Base-by-base conservation (phyloP, 768 basidiomycete genomes). In the Ramaria sp. region DNA sequence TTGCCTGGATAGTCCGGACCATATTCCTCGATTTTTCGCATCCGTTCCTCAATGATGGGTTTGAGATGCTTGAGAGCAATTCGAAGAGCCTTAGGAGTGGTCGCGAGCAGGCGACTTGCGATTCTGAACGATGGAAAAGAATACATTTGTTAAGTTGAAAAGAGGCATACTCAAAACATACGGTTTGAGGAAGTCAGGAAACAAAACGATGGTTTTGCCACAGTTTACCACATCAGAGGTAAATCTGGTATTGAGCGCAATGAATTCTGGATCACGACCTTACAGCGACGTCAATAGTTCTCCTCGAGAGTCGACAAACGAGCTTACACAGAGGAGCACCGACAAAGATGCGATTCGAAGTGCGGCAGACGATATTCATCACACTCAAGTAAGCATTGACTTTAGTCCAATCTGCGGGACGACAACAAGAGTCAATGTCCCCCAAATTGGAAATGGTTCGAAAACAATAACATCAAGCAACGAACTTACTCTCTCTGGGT, bases 291-390 rank as follows among this genome's bases (percentile, higher is more conserved):
- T 17, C 39, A 27, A 6, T 6, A 38, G 1, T 13, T 30, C 1
- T 30, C 27, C 30, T 4, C 27, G 15, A 9, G 27, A 54, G 42
- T 7, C 17, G 53, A 6, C 12, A 54, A 11, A 34, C 12, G 33
- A 31, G 67, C 73, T 24, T 47, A 78, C 79, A 80, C 1, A 76
- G 52, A 2, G 78, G 77, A 27, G 72, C 64, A 0, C 79, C 80
- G 5, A 81, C 74, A 53, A 81, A 76, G 0, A 72, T 46, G n/a
- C 80, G 71, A 59, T 76, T 78, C 49, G 65, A 74, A 4, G 68
- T 64, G 38, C 76, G 71, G 38, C 70, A 68, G 12, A 80, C 62
- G 15, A 80, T 63, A 22, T 67, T 57, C 57, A 63, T 68, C 10
- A 70, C 60, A 0, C 0, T 67, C 61, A 9, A 69, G n/a, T n/a